A percentile compares a stretch with the other conserved stretches of the same genome.
phyloP scores from a whole-genome alignment of 257 asterid genomes.

The Nicotiana attenuata region DNA sequence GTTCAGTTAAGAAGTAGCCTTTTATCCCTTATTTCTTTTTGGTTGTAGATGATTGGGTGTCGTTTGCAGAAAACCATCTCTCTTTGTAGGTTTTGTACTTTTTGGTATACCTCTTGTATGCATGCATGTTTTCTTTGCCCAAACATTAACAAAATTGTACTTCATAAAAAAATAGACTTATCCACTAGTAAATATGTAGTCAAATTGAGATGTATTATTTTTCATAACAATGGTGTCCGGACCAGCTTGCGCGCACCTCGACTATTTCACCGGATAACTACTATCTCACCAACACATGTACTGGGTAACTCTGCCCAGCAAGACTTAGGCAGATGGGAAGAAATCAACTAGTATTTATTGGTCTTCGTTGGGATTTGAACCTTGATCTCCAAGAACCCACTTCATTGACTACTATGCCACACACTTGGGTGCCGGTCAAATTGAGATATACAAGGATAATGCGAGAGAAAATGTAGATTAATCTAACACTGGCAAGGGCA shows the following conservation, averaged over 20 bases:
- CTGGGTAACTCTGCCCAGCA: background rate
- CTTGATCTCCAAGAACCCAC: background rate
- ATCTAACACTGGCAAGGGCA: background rate
- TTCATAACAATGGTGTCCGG: background rate
- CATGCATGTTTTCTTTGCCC: too few relatives aligned
- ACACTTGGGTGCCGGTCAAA: background rate
- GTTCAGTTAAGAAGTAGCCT: too few relatives aligned
- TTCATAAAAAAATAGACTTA: background rate
- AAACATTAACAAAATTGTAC: too few relatives aligned
- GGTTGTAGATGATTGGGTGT: too few relatives aligned
- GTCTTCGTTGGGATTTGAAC: background rate
- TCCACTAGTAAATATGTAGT: background rate
- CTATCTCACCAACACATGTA: background rate
- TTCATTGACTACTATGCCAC: background rate
- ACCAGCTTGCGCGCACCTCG: background rate
- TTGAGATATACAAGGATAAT: background rate
- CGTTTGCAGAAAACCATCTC: too few relatives aligned
- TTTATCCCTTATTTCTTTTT: too few relatives aligned
- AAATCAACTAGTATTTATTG: background rate
- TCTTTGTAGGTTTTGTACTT: too few relatives aligned
- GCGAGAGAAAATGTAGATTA: background rate
- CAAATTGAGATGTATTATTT: background rate
- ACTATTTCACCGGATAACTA: background rate
- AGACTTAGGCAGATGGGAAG: background rate
- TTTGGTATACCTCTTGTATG: too few relatives aligned